Base-by-base conservation (phyloP, 192 early-diverging fungal genomes). In the Nowakowskiella sp. region DNA sequence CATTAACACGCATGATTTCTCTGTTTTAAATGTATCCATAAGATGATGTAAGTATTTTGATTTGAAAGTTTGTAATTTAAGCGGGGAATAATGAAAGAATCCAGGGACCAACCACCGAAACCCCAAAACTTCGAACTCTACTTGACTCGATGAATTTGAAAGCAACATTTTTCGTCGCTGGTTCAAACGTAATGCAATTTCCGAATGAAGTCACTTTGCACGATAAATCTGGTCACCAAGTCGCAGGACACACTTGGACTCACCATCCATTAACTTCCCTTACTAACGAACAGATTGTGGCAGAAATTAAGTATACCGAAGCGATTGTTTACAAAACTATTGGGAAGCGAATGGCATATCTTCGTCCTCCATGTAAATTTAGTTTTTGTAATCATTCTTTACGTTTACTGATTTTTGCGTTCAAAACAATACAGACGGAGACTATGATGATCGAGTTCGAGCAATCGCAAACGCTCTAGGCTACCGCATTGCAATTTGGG, bases 351-450 rank as follows among this genome's bases (percentile, higher is more conserved):
- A 77, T 82, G 19, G 68, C 66, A 47, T 81, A 70, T 55, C 77
- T 77, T 63, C 71, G 84, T 62, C 76, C 83, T 22, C 79, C 82
- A 13, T 83, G 76, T 52, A n/a, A n/a, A n/a, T n/a, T n/a, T n/a
- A n/a, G n/a, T n/a, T n/a, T n/a, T n/a, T n/a, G n/a, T n/a, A n/a
- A n/a, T n/a, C n/a, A n/a, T n/a, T n/a, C n/a, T n/a, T n/a, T n/a
- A n/a, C n/a, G n/a, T n/a, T n/a, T n/a, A n/a, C n/a, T n/a, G n/a
- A n/a, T n/a, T n/a, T n/a, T n/a, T n/a, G n/a, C n/a, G n/a, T n/a
- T n/a, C n/a, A n/a, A n/a, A n/a, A n/a, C n/a, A n/a, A n/a, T n/a
- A n/a, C n/a, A n/a, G n/a, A 81, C 44, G 83, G 83, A 50, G 80
- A 82, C 65, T 66, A 76, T 34, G 82, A 84, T 49, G 74, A 78